Evolutionary conservation across 768 basidiomycete genomes (phyloP), one percentile per base, ranked within the genome.

Genomic region (Coprinellus aureogranulatus): DNA sequence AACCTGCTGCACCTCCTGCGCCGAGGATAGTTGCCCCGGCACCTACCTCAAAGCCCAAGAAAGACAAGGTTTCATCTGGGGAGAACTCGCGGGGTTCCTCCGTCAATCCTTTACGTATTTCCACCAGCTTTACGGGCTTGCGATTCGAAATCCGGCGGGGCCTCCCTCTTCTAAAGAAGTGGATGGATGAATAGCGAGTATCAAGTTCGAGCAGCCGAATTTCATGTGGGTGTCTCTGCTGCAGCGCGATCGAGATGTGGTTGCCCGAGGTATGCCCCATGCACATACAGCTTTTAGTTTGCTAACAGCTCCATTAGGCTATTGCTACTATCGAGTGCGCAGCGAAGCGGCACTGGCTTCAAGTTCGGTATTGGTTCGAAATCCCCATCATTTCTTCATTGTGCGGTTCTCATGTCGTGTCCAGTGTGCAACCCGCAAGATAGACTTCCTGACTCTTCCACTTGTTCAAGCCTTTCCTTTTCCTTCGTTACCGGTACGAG

Each of bases 161-260:
- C n/a, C n/a, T n/a, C n/a, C n/a, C n/a, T n/a, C n/a, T n/a, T n/a
- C n/a, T 23, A 87, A 88, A 66, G 88, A 83, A 69, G 73, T 77
- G 55, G 90, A n/a, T n/a, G n/a, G n/a, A n/a, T 99, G 97, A 97
- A 90, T 98, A 54, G 90, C 92, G n/a, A 82, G 81, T 39, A 83
- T 98, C 60, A 86, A 86, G 61, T 98, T 96, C 61, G 90, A 95
- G 51, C 94, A 98, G 74, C 93, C 92, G 42, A 94, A 95, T 75
- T 98, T 94, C 67, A 96, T 96, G 92, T 99, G 95, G 94, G 90
- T 96, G 22, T 92, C 89, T 40, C 97, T 98, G 69, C 76, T 99
- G 51, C 93, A 96, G 72, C 80, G 94, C 55, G 97, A 99, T 72
- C 79, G 94, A 60, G 97, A 99, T 73, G 95, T 99, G 37, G 89